Evolutionary conservation across 768 basidiomycete genomes (phyloP).

Genomic region (Mycena leptocephala): DNA sequence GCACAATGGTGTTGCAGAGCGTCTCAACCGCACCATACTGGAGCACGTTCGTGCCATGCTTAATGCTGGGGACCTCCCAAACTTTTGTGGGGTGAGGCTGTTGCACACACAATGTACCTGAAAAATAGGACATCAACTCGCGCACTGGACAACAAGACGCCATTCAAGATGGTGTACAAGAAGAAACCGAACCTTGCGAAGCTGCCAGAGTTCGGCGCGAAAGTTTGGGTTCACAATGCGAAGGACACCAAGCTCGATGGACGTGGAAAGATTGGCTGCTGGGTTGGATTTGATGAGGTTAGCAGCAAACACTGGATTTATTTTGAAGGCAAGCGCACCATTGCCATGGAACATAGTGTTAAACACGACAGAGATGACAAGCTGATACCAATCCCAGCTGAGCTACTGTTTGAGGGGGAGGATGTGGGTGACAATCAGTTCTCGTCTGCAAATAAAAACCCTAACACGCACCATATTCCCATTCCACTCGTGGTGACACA

Average conservation of each 20-base stretch:
- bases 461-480: neutral
- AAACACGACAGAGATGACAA: constrained; percentile 35
- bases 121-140: constrained; percentile 30
- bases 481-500: neutral
- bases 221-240: constrained; percentile 41
- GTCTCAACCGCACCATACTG: constrained; percentile 48
- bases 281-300: constrained; percentile 54
- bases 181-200: constrained; percentile 41
- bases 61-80: constrained; percentile 43
- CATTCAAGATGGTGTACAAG: constrained; percentile 38
- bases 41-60: constrained; percentile 52
- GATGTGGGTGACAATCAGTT: constrained; percentile 16
- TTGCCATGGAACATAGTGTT: too few species aligned
- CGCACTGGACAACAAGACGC: constrained; percentile 38
- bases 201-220: constrained; percentile 38
- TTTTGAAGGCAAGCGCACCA: constrained; percentile 41
- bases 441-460: constrained; percentile 18
- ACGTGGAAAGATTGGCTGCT: constrained; percentile 44
- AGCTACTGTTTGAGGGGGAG: constrained; percentile 41
- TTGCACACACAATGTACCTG: constrained; percentile 39
- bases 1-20: constrained; percentile 58
- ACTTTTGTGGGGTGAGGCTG: constrained; percentile 53
- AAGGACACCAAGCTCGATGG: constrained; percentile 45
- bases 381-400: constrained; percentile 22
- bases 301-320: constrained; percentile 52